Percentiles rank a stretch among this genome's conserved stretches.
Evolutionary conservation across 179 eudicot genomes (phyloP).

Genomic region (Amaranthus tricolor): DNA sequence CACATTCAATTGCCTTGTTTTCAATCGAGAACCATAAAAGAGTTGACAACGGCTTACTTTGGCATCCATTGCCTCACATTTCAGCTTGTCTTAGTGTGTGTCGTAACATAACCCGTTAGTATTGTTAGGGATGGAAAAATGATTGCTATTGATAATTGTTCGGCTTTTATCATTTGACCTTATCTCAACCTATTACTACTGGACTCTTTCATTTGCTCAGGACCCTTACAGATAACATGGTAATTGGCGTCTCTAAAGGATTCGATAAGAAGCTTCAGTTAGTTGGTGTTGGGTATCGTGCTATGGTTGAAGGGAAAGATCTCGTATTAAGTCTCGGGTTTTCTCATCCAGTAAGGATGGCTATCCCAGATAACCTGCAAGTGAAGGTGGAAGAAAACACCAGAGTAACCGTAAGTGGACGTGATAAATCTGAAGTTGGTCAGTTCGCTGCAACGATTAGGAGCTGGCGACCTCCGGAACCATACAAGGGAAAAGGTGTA

Average conservation of each 20-base stretch:
- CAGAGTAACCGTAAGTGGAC: constrained; percentile 69
- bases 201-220: constrained; percentile 33
- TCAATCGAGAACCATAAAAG: neutral
- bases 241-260: constrained; percentile 90
- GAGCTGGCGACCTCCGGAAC: constrained; percentile 97
- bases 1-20: neutral
- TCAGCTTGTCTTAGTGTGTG: neutral
- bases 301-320: constrained; percentile 64
- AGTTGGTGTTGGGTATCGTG: constrained; percentile 95
- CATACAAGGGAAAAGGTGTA: constrained; percentile 96
- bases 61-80: neutral
- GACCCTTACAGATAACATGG: constrained; percentile 94
- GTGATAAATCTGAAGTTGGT: constrained; percentile 74
- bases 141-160: neutral
- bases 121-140: neutral
- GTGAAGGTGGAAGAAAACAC: constrained; percentile 93
- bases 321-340: constrained; percentile 80
- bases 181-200: neutral
- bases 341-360: constrained; percentile 87
- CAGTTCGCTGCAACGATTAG: constrained; percentile 89
- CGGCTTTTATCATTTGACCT: neutral
- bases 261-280: constrained; percentile 83
- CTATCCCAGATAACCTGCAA: constrained; percentile 56
- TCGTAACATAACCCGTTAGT: neutral
- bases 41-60: neutral